Conservation (phyloP, 2,329 filamentous ascomycete species). For the Clarireedia monteithiana region DNA sequence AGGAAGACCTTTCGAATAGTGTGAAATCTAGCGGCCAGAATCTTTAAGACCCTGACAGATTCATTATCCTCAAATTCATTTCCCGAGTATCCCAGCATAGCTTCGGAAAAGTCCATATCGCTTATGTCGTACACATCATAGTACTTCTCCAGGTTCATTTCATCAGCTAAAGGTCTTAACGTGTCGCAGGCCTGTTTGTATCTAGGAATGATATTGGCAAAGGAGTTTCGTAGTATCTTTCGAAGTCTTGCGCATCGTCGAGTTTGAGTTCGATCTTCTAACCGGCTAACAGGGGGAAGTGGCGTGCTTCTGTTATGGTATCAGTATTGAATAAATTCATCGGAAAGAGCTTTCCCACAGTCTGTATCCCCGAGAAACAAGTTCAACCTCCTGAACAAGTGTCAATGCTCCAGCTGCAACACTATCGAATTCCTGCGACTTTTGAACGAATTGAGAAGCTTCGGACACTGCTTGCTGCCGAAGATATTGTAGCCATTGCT, state of each 20-base stretch:
- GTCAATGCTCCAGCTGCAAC: conserved; percentile 68
- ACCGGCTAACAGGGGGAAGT: conserved; percentile 80
- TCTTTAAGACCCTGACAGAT: conserved; percentile 72
- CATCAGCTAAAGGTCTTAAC: conserved; percentile 67
- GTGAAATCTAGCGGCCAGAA: conserved; percentile 72
- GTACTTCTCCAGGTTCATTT: conserved; percentile 81
- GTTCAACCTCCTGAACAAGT: conserved; percentile 88
- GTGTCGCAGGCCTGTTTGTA: conserved; percentile 63
- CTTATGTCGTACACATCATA: conserved; percentile 83
- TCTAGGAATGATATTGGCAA: conserved; percentile 61
- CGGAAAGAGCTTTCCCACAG: conserved; percentile 46
- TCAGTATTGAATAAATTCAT: conserved; percentile 10
- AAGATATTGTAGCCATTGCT: conserved; percentile 75
- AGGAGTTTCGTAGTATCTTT: conserved; percentile 61
- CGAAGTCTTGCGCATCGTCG: conserved; percentile 76
- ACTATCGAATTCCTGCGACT: conserved; percentile 74
- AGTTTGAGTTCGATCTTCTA: conserved; percentile 75
- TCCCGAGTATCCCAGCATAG: conserved; percentile 55
- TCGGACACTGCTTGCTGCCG: conserved; percentile 66
- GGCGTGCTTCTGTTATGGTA: conserved; percentile 62
- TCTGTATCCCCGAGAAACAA: conserved; percentile 84
- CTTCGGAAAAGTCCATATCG: conserved; percentile 62
- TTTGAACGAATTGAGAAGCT: conserved; percentile 60
- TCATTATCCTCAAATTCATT: conserved; percentile 68
- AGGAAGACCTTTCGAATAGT: conserved; percentile 77